Conservation (phyloP, 225 moss, liverwort and hornwort genomes). For the Straminergon stramineum region DNA sequence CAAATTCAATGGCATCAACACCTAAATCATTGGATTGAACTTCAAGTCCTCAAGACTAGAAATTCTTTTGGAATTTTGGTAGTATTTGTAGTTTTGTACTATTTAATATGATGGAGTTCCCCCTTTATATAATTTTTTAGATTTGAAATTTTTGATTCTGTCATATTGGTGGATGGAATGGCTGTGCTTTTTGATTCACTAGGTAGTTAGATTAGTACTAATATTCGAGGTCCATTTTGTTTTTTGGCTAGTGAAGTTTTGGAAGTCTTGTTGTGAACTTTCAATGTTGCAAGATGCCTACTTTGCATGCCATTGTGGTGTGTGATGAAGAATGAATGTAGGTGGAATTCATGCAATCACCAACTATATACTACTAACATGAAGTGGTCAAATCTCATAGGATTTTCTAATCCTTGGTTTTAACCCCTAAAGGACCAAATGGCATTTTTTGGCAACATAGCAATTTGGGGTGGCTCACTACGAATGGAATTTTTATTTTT, state of each 20-base stretch:
- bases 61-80: no score
- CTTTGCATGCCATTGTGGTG: accelerated
- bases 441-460: no score
- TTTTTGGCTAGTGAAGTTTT: background rate
- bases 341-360: background rate
- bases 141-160: no score
- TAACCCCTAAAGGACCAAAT: no score
- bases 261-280: background rate
- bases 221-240: background rate
- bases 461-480: no score
- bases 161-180: no score
- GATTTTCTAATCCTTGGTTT: accelerated
- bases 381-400: background rate
- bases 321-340: background rate
- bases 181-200: no score
- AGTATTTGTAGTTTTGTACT: background rate
- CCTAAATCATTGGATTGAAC: accelerated
- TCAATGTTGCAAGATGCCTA: no score
- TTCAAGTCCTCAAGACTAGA: no score
- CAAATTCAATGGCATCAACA: no score
- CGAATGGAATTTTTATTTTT: no score
- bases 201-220: background rate
- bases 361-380: background rate
- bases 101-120: background rate
- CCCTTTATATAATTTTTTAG: no score